Conservation (phyloP, 2,329 filamentous ascomycete species). For the Hymenoscyphus linearis region DNA sequence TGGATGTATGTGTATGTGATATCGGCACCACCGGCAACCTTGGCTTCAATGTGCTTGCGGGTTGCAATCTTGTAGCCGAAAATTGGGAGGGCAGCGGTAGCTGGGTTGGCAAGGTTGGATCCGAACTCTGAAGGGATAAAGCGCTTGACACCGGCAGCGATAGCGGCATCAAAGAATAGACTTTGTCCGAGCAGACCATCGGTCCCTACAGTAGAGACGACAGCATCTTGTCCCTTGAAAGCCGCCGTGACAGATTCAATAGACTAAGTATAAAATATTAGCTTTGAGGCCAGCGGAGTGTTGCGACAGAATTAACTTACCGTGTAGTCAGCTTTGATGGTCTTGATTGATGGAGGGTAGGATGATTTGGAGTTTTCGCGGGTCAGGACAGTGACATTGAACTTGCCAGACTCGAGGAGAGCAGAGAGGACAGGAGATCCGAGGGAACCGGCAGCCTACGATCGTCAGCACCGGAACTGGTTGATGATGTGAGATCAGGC, state of each 20-base stretch:
- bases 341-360: slow-evolving; percentile 34
- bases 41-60: slow-evolving; percentile 37
- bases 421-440: slow-evolving; percentile 23
- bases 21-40: slow-evolving; percentile 29
- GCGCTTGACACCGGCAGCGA: slow-evolving; percentile 53
- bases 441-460: slow-evolving; percentile 22
- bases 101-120: slow-evolving; percentile 36
- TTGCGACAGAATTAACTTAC: background rate
- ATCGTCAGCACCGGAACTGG: background rate
- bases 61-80: slow-evolving; percentile 46
- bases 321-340: slow-evolving; percentile 42
- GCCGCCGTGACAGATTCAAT: slow-evolving; percentile 39
- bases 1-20: slow-evolving; percentile 52
- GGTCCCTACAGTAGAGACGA: slow-evolving; percentile 44
- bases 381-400: slow-evolving; percentile 47
- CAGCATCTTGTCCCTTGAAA: slow-evolving; percentile 52
- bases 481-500: background rate
- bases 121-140: slow-evolving; percentile 57
- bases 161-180: slow-evolving; percentile 50
- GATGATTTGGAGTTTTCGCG: slow-evolving; percentile 31
- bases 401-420: slow-evolving; percentile 24
- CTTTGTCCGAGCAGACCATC: slow-evolving; percentile 39
- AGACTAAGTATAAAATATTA: slow-evolving; percentile 15
- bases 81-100: slow-evolving; percentile 41
- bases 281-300: background rate